phyloP scores from a whole-genome alignment of 352 stramenopile genomes.

The Phytophthora colocasiae region DNA sequence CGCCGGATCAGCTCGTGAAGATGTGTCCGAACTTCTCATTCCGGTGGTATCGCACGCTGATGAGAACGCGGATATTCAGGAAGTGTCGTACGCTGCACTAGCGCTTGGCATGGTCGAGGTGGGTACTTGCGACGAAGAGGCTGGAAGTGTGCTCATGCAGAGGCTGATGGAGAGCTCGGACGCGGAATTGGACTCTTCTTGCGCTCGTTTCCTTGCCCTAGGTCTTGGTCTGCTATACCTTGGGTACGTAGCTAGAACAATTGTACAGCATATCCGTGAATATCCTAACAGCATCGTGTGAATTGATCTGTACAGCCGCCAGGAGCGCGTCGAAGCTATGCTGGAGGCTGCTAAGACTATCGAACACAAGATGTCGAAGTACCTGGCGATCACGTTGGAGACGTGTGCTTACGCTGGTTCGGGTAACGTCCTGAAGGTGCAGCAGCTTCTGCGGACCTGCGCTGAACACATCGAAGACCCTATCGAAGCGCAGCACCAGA shows the following conservation, averaged over 20 bases:
- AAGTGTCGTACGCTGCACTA: constrained; percentile 93
- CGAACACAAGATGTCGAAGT: constrained; percentile 98
- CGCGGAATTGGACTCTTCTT: constrained; percentile 96
- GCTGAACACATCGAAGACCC: constrained; percentile 96
- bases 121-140: constrained; percentile 97
- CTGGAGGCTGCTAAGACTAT: constrained; percentile 98
- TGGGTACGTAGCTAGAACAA: constrained; percentile 68
- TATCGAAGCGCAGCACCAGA: constrained; percentile 87
- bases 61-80: constrained; percentile 93
- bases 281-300: constrained; percentile 76
- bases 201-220: constrained; percentile 96
- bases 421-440: constrained; percentile 99
- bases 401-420: constrained; percentile 98
- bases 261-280: constrained; percentile 51
- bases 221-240: constrained; percentile 98
- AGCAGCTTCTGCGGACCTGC: constrained; percentile 98
- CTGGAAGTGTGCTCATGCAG: constrained; percentile 97
- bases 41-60: constrained; percentile 93
- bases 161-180: constrained; percentile 98
- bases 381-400: constrained; percentile 96
- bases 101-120: constrained; percentile 99
- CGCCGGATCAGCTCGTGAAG: constrained; percentile 95
- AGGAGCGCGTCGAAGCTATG: constrained; percentile 98
- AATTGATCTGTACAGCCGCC: constrained; percentile 51
- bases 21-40: constrained; percentile 97